Base-by-base conservation (phyloP, 2,329 filamentous ascomycete genomes). In the Pleochaeta shiraiana region DNA sequence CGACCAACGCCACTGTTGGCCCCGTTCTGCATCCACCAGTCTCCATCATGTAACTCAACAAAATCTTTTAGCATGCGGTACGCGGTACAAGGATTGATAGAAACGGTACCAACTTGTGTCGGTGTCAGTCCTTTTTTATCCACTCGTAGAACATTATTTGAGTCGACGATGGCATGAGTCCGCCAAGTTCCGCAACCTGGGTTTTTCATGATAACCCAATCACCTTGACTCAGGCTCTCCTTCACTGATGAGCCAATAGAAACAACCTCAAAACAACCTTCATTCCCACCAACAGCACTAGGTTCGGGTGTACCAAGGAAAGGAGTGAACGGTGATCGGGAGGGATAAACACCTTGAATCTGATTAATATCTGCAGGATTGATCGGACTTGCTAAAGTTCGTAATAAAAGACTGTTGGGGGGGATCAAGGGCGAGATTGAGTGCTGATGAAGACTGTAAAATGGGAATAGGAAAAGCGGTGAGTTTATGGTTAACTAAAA, bases 321-420 rank as follows among this genome's bases (percentile, higher is more conserved):
- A 5, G 84, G 85, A 21, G 83, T 85, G 75, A 95, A 91, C 55
- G 81, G 78, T 0, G 91, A 90, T 73, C 90, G 90, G 57, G 84
- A 84, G 67, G 92, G 92, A 77, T 98, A 98, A 3, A 92, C 90
- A 68, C 93, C 93, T 78, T 98, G 93, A 71, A 98, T 88, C 71
- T 92, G 92, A 79, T 98, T 98, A 75, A 98, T 88, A 76, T 98
- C 93, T 72, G 93, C 91, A 28, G 93, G 93, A 77, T 98, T 98
- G 75, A 98, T 89, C 65, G 93, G 90, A 0, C 90, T 84, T 34
- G 91, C 88, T 70, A 98, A 88, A 70, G 93, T 86, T 74, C 90
- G 89, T 66, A 98, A 79, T 64, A 92, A 90, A 69, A 95, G 77
- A 67, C 81, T 77, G 64, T 81, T 77, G 37, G 78, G 74, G 60